Conservation (phyloP, 108 stramenopile species). For the Chaetoceros muelleri region DNA sequence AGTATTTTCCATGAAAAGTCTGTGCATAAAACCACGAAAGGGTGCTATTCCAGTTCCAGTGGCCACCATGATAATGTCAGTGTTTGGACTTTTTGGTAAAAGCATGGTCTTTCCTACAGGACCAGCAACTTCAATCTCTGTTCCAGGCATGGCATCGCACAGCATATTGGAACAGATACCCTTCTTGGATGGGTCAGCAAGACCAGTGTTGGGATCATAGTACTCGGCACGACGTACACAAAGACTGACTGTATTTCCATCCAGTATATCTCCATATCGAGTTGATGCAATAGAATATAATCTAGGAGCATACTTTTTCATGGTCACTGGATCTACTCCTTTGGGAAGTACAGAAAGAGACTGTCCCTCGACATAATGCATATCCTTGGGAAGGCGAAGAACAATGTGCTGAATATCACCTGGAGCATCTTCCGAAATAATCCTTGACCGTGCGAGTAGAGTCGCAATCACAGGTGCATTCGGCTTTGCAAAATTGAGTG, state of each 20-base stretch:
- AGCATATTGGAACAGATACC: slow-evolving; percentile 77
- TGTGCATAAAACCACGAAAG: slow-evolving; percentile 75
- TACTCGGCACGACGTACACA: slow-evolving; percentile 85
- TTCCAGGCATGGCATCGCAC: slow-evolving; percentile 51
- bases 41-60: slow-evolving; percentile 88
- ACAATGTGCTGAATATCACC: slow-evolving; percentile 82
- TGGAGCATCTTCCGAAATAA: slow-evolving; percentile 66
- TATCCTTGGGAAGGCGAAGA: slow-evolving; percentile 49
- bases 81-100: slow-evolving; percentile 53
- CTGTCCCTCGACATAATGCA: slow-evolving; percentile 85
- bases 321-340: slow-evolving; percentile 33
- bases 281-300: slow-evolving; percentile 82
- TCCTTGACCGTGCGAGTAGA: slow-evolving; percentile 45
- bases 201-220: slow-evolving; percentile 48
- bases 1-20: slow-evolving; percentile 77
- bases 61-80: slow-evolving; percentile 81
- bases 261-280: slow-evolving; percentile 72
- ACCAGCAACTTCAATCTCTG: slow-evolving; percentile 54
- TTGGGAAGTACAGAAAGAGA: slow-evolving; percentile 75
- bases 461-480: slow-evolving; percentile 54
- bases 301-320: slow-evolving; percentile 62
- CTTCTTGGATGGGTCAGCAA: slow-evolving; percentile 44
- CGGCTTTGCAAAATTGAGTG: slow-evolving; percentile 61
- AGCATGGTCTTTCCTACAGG: slow-evolving; percentile 86
- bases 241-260: slow-evolving; percentile 65